These are phyloP conservation scores for Neopestalotiopsis sp. DNA, from an alignment of 2,329 filamentous ascomycete species.

Conservation along the genomic window DNA sequence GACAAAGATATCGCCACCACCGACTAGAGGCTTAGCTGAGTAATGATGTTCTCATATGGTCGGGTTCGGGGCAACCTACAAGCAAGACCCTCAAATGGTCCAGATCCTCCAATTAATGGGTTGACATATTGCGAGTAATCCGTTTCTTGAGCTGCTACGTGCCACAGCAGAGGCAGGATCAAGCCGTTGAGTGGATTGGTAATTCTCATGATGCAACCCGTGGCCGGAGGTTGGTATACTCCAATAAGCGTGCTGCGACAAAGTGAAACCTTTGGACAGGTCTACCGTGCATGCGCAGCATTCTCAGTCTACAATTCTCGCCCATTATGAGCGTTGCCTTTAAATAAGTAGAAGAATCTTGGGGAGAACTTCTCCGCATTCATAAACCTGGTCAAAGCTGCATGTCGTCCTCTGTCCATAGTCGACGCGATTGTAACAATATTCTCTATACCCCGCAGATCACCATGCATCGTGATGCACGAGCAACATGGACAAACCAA, in stretches of 20 bases:
- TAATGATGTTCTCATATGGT: neutral
- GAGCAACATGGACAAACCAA: neutral
- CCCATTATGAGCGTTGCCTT: neutral
- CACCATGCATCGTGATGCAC: neutral
- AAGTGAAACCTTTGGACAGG: neutral
- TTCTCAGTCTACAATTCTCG: neutral
- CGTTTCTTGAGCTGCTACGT: constrained; percentile 1
- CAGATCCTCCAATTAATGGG: constrained; percentile 43
- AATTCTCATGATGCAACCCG: neutral
- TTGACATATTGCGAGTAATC: constrained; percentile 51
- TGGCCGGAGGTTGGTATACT: neutral
- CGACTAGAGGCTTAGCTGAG: neutral
- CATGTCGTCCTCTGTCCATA: neutral
- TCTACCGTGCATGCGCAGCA: no score
- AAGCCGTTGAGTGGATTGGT: neutral
- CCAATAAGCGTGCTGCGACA: neutral
- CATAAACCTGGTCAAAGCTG: neutral
- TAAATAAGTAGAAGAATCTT: neutral
- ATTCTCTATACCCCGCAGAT: neutral
- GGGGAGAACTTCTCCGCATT: neutral
- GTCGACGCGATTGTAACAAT: no score
- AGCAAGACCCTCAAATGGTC: constrained; percentile 15
- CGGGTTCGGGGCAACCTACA: constrained; percentile 1
- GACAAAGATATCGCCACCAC: constrained; percentile 16
- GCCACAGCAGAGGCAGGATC: neutral